Evolutionary conservation across 1,284 basidiomycete species (phyloP).

Genomic region (Meripilus lineatus): DNA sequence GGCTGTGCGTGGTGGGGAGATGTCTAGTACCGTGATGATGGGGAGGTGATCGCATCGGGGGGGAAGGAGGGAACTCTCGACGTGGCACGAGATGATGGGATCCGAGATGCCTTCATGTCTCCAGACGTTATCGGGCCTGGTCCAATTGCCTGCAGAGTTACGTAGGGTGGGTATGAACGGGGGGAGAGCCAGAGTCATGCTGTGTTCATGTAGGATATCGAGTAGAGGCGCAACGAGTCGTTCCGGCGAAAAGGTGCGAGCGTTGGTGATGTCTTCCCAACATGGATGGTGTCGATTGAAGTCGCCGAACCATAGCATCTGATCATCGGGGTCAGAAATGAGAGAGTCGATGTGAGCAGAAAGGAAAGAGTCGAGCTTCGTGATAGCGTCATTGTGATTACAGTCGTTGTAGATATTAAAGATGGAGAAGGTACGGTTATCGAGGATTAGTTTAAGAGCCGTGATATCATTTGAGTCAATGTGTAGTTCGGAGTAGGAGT

Average conservation of each 20-base stretch:
- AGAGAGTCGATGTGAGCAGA: neutral
- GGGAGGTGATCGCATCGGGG: slow-evolving; percentile 26
- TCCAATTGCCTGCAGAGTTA: slow-evolving; percentile 6
- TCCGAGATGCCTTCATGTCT: slow-evolving; percentile 11
- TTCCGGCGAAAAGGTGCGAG: slow-evolving; percentile 29
- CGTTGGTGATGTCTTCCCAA: slow-evolving; percentile 38
- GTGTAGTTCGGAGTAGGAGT: neutral
- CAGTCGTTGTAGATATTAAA: slow-evolving; percentile 6
- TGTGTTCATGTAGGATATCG: slow-evolving; percentile 12
- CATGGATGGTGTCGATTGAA: slow-evolving; percentile 46
- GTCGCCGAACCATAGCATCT: slow-evolving; percentile 37
- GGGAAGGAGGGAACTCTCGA: slow-evolving; percentile 9
- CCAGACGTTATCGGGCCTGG: slow-evolving; percentile 30
- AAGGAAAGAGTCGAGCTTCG: neutral
- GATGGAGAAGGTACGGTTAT: neutral
- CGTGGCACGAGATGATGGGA: slow-evolving; percentile 17
- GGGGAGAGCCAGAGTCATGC: slow-evolving; percentile 26
- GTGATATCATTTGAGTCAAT: slow-evolving; percentile 3
- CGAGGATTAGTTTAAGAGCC: slow-evolving; percentile 1
- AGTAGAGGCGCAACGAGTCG: slow-evolving; percentile 16
- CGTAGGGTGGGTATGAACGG: slow-evolving; percentile 25
- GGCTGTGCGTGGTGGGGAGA: slow-evolving; percentile 1
- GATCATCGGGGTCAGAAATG: neutral
- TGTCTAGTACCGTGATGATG: slow-evolving; percentile 11
- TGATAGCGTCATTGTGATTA: neutral